Percentiles rank a stretch among this genome's conserved stretches.
Evolutionary conservation across 768 basidiomycete species (phyloP).

Genomic region (Psilocybe cubensis): DNA sequence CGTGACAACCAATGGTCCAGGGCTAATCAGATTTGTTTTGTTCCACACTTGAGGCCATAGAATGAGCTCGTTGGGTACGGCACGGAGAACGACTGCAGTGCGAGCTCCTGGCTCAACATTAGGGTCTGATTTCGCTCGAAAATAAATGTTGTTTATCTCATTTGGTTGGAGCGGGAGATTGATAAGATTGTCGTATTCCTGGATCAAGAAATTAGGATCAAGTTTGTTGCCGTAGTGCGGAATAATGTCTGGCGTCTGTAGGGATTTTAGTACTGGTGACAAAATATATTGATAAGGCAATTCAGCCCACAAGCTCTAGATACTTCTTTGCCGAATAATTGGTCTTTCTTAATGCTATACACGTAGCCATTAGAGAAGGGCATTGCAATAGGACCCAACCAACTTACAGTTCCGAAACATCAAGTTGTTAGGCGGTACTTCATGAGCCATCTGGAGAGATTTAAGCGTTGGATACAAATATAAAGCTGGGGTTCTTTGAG

Average conservation of each 20-base stretch:
- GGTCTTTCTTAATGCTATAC: neutral
- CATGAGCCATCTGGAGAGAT: neutral
- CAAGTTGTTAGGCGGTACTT: neutral
- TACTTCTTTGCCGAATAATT: neutral
- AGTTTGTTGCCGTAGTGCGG: neutral
- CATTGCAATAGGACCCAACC: too few species aligned
- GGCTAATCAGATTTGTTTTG: neutral
- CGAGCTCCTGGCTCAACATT: neutral
- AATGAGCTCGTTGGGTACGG: neutral
- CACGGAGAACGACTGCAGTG: neutral
- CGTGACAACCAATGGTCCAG: neutral
- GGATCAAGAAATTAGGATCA: neutral
- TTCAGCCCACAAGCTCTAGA: neutral
- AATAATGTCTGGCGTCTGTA: neutral
- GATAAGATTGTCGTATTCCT: neutral
- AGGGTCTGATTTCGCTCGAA: neutral
- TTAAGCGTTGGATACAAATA: neutral
- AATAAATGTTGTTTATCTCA: neutral
- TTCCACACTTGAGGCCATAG: constrained; percentile 1
- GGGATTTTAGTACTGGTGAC: too few species aligned
- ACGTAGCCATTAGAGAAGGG: neutral
- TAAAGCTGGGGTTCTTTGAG: neutral
- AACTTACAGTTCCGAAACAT: neutral
- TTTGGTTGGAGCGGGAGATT: neutral
- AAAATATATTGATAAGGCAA: too few species aligned